A percentile compares a stretch with the other conserved stretches of the same genome.
These are phyloP conservation scores for Dipteronia sinensis DNA, from an alignment of 345 rosid species.

Conservation along the genomic window DNA sequence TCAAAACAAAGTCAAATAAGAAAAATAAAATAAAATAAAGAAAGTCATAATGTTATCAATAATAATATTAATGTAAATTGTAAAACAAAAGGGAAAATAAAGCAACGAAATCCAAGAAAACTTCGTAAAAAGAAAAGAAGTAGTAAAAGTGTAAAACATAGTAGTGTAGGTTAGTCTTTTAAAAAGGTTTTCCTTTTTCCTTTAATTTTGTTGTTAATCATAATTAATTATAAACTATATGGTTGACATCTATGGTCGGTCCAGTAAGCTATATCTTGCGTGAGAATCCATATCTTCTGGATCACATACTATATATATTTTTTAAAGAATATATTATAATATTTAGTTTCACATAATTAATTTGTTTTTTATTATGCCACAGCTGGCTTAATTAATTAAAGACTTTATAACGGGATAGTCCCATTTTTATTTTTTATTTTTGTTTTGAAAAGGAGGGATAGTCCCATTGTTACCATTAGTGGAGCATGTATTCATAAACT, in stretches of 20 bases:
- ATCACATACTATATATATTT: slow-evolving; percentile 1
- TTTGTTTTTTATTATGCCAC: slow-evolving; percentile 1
- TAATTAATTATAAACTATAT: neutral
- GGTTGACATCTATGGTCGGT: slow-evolving; percentile 36
- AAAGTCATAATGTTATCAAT: too few species aligned
- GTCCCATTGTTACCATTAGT: neutral
- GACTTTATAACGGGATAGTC: neutral
- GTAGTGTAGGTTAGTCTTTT: slow-evolving; percentile 31
- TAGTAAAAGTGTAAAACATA: neutral
- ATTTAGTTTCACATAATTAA: neutral
- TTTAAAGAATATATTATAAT: too few species aligned
- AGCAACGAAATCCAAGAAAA: neutral
- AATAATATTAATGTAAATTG: too few species aligned
- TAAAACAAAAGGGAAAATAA: neutral
- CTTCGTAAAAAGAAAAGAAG: neutral
- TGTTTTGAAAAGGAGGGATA: too few species aligned
- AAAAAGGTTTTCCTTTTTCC: slow-evolving; percentile 21
- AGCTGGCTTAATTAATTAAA: slow-evolving; percentile 9
- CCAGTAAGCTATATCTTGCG: slow-evolving; percentile 16
- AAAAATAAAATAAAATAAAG: too few species aligned
- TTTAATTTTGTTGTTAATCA: neutral
- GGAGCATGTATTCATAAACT: too few species aligned
- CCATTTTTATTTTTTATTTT: too few species aligned
- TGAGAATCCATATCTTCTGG: slow-evolving; percentile 33
- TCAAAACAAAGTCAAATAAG: too few species aligned